These are phyloP conservation scores for Dictyophora rubrovolvata DNA, from an alignment of 768 basidiomycete species.

Conservation along the genomic window DNA sequence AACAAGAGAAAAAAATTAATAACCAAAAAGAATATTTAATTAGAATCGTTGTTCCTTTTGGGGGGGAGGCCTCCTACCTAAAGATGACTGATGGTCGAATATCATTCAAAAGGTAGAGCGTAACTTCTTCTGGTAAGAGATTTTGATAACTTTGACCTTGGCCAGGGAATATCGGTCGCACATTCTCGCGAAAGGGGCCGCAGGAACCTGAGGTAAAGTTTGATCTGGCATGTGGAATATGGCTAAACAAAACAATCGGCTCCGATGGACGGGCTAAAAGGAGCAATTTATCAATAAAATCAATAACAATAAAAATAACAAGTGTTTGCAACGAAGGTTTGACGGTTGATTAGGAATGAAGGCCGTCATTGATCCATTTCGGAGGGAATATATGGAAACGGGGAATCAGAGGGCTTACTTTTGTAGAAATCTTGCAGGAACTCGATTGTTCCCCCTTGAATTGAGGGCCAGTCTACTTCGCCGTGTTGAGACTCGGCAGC, in stretches of 20 bases:
- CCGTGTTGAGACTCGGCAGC: slow-evolving; percentile 25
- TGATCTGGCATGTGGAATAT: slow-evolving; percentile 77
- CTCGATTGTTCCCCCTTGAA: slow-evolving; percentile 42
- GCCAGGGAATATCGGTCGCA: slow-evolving; percentile 59
- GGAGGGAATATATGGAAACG: not conserved
- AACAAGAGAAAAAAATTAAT: not conserved
- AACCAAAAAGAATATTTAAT: not conserved
- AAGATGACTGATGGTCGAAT: slow-evolving; percentile 63
- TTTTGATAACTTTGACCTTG: slow-evolving; percentile 80
- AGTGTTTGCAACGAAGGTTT: too few relatives aligned
- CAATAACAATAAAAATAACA: too few relatives aligned
- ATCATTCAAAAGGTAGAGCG: slow-evolving; percentile 52
- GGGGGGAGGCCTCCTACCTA: slow-evolving; percentile 38
- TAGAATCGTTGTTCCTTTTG: not conserved
- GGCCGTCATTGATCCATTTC: not conserved
- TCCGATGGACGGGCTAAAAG: slow-evolving; percentile 23
- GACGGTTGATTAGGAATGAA: not conserved
- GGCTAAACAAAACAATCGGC: slow-evolving; percentile 66
- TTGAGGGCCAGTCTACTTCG: slow-evolving; percentile 40
- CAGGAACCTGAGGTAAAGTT: slow-evolving; percentile 44
- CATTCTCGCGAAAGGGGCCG: slow-evolving; percentile 64
- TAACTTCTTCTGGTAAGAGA: slow-evolving; percentile 53
- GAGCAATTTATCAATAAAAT: slow-evolving; percentile 13
- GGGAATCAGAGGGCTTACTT: slow-evolving; percentile 28
- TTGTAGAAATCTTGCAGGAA: slow-evolving; percentile 36